Evolutionary conservation across 805 yeast genomes (phyloP).

Genomic region (Candida maltosa): DNA sequence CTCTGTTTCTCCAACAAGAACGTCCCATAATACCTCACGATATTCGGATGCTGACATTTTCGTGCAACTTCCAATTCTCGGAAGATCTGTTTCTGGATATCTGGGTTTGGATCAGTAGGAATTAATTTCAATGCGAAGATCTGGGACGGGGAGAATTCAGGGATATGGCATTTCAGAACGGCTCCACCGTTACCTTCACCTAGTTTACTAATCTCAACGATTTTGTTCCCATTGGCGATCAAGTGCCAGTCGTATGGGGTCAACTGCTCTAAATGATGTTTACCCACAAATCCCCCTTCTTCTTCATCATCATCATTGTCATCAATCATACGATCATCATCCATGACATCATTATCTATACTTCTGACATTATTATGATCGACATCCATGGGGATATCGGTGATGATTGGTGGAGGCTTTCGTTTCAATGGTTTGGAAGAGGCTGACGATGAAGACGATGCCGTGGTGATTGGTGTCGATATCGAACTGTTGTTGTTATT

Average conservation of each 20-base stretch:
- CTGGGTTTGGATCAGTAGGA: slow-evolving; percentile 76
- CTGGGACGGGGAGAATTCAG: slow-evolving; percentile 29
- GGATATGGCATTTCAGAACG: slow-evolving; percentile 72
- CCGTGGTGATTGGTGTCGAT: slow-evolving; percentile 8
- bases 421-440: slow-evolving; percentile 21
- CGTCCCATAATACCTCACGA: slow-evolving; percentile 91
- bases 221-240: slow-evolving; percentile 55
- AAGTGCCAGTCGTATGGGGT: slow-evolving; percentile 75
- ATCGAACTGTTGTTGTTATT: too few species aligned
- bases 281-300: too few species aligned
- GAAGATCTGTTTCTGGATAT: slow-evolving; percentile 82
- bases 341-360: background rate
- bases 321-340: slow-evolving; percentile 12
- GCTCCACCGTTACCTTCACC: slow-evolving; percentile 97
- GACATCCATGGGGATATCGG: slow-evolving; percentile 22
- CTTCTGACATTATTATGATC: background rate
- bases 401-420: slow-evolving; percentile 41
- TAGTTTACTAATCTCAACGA: slow-evolving; percentile 63
- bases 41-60: slow-evolving; percentile 75
- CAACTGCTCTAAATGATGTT: slow-evolving; percentile 33
- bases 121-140: slow-evolving; percentile 83
- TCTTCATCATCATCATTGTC: slow-evolving; percentile 4
- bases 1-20: slow-evolving; percentile 73
- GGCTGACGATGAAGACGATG: slow-evolving; percentile 6
- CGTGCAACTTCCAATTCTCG: slow-evolving; percentile 88